These are phyloP conservation scores for Plenodomus tracheiphilus DNA, from an alignment of 2,329 filamentous ascomycete species.

Conservation along the genomic window DNA sequence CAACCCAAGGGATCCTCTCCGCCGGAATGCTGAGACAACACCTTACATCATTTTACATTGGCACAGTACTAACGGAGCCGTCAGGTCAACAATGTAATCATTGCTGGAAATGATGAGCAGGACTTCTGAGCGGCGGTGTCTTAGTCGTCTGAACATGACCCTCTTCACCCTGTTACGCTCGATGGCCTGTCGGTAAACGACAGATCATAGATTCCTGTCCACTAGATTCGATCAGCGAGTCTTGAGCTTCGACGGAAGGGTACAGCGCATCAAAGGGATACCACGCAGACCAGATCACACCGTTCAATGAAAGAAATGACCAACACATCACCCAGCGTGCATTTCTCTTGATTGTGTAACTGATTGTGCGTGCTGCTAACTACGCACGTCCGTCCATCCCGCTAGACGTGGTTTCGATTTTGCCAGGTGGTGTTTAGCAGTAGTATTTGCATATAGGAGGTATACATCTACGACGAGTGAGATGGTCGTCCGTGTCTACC, in stretches of 20 bases:
- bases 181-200: too few species aligned
- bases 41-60: neutral
- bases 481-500: too few species aligned
- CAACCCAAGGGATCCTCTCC: neutral
- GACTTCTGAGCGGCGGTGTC: conserved; percentile 66
- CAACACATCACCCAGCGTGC: neutral
- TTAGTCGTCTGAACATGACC: neutral
- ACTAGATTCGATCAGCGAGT: neutral
- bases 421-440: too few species aligned
- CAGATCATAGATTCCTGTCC: neutral
- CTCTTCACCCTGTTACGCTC: too few species aligned
- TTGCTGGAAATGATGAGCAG: conserved; percentile 82
- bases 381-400: too few species aligned
- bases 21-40: neutral
- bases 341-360: neutral
- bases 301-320: neutral
- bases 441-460: too few species aligned
- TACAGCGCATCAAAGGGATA: neutral
- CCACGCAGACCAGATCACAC: neutral
- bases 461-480: too few species aligned
- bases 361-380: too few species aligned
- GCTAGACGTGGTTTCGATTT: too few species aligned
- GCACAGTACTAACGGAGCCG: conserved; percentile 12
- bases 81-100: conserved; percentile 86
- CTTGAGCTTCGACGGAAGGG: neutral